A percentile compares a stretch with the other conserved stretches of the same genome.
phyloP scores from a whole-genome alignment of 2,329 filamentous ascomycete species.

The Verticillium isaacii region DNA sequence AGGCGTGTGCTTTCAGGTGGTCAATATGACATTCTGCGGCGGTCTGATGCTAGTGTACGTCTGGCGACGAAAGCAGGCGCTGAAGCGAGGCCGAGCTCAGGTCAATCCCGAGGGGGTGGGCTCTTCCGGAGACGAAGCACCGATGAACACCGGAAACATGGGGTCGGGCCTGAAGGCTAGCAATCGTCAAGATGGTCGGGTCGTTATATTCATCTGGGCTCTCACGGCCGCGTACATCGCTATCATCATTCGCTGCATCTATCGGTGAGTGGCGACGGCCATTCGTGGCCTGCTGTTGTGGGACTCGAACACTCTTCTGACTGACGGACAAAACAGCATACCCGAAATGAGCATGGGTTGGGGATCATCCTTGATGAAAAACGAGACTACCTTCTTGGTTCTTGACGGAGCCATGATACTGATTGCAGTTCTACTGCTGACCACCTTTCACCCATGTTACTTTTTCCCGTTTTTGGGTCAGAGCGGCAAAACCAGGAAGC shows the following conservation, averaged over 20 bases:
- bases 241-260: slow-evolving; percentile 12
- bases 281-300: no score
- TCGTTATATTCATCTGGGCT: slow-evolving; percentile 5
- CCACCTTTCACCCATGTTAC: slow-evolving; percentile 6
- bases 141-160: background rate
- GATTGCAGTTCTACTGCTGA: slow-evolving; percentile 2
- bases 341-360: slow-evolving; percentile 9
- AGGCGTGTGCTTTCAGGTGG: slow-evolving; percentile 20
- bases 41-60: slow-evolving; percentile 8
- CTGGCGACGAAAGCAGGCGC: background rate
- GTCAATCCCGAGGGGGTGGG: background rate
- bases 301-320: background rate
- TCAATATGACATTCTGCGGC: slow-evolving; percentile 19
- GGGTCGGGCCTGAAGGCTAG: background rate
- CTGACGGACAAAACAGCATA: background rate
- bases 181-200: background rate
- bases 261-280: slow-evolving; percentile 4
- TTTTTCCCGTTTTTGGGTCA: slow-evolving; percentile 10
- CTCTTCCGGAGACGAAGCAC: background rate
- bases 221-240: slow-evolving; percentile 8
- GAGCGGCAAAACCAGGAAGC: background rate
- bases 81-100: background rate
- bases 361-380: slow-evolving; percentile 10
- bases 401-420: slow-evolving; percentile 12
- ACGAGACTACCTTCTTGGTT: slow-evolving; percentile 11